Percentiles rank a stretch among this genome's conserved stretches.
Evolutionary conservation across 352 stramenopile genomes (phyloP).

Genomic region (Phytophthora hybrid): DNA sequence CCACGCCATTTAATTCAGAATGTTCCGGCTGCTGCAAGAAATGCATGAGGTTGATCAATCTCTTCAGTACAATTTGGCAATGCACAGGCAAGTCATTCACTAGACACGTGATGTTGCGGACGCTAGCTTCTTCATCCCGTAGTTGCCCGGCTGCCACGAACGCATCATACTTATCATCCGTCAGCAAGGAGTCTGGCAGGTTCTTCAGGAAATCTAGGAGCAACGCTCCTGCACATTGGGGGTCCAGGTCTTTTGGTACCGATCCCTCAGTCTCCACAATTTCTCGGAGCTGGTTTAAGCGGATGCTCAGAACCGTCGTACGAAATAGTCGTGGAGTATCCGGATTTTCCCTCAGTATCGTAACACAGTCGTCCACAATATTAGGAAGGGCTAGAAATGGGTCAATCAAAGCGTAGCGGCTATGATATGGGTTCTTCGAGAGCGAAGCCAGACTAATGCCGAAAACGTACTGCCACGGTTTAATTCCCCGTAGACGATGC

Average conservation of each 20-base stretch:
- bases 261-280: conserved; percentile 76
- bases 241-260: conserved; percentile 68
- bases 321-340: conserved; percentile 81
- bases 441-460: conserved; percentile 78
- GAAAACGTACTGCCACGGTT: conserved; percentile 88
- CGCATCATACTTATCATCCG: conserved; percentile 82
- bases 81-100: conserved; percentile 78
- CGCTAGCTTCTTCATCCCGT: conserved; percentile 74
- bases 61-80: conserved; percentile 79
- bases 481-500: conserved; percentile 78
- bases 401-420: conserved; percentile 81
- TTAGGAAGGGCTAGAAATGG: conserved; percentile 78
- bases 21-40: conserved; percentile 72
- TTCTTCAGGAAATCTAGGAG: conserved; percentile 86
- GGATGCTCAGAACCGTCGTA: conserved; percentile 77
- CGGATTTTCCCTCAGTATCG: conserved; percentile 66
- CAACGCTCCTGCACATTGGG: conserved; percentile 69
- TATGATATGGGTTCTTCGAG: conserved; percentile 83
- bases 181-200: conserved; percentile 77
- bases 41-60: conserved; percentile 73
- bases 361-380: conserved; percentile 80
- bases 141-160: conserved; percentile 79
- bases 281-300: conserved; percentile 75
- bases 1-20: conserved; percentile 68
- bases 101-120: conserved; percentile 82